A percentile compares a stretch with the other conserved stretches of the same genome.
These are phyloP conservation scores for Casuarina glauca DNA, from an alignment of 306 rosid species.

Conservation along the genomic window DNA sequence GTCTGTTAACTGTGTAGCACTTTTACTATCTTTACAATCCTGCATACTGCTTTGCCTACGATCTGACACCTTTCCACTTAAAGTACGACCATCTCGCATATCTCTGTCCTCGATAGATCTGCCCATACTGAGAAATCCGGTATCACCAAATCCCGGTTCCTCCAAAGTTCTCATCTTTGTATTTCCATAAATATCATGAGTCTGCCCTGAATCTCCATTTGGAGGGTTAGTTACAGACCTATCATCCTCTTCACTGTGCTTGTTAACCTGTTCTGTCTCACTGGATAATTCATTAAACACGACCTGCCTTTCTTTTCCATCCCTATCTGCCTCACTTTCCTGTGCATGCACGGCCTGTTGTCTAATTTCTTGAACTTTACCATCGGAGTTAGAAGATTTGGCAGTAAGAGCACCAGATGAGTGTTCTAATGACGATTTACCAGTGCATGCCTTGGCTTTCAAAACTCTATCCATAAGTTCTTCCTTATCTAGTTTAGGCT, in stretches of 20 bases:
- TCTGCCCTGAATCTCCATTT: slow-evolving; percentile 35
- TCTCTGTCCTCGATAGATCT: slow-evolving; percentile 24
- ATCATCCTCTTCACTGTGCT: slow-evolving; percentile 24
- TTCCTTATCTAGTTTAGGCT: slow-evolving; percentile 72
- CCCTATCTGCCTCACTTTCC: slow-evolving; percentile 44
- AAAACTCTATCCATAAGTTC: slow-evolving; percentile 53
- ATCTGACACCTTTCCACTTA: slow-evolving; percentile 35
- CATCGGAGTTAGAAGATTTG: slow-evolving; percentile 35
- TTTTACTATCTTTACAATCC: slow-evolving; percentile 33
- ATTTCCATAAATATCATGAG: slow-evolving; percentile 20
- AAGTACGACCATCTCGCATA: slow-evolving; percentile 25
- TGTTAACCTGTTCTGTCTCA: slow-evolving; percentile 30
- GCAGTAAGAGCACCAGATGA: slow-evolving; percentile 24
- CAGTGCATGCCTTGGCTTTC: slow-evolving; percentile 48
- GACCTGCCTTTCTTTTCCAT: slow-evolving; percentile 28
- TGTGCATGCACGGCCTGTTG: slow-evolving; percentile 60
- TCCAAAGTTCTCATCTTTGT: slow-evolving; percentile 24
- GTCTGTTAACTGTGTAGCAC: slow-evolving; percentile 27
- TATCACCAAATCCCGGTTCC: slow-evolving; percentile 16
- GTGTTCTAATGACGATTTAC: slow-evolving; percentile 35
- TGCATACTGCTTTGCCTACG: slow-evolving; percentile 25
- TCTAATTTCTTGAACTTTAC: slow-evolving; percentile 63
- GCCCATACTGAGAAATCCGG: slow-evolving; percentile 31
- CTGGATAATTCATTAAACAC: slow-evolving; percentile 30
- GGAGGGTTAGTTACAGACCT: slow-evolving; percentile 21